Percentiles rank a stretch among this genome's conserved stretches.
These are phyloP conservation scores for Alternaria solani DNA, from an alignment of 2,329 filamentous ascomycete genomes.

Conservation along the genomic window DNA sequence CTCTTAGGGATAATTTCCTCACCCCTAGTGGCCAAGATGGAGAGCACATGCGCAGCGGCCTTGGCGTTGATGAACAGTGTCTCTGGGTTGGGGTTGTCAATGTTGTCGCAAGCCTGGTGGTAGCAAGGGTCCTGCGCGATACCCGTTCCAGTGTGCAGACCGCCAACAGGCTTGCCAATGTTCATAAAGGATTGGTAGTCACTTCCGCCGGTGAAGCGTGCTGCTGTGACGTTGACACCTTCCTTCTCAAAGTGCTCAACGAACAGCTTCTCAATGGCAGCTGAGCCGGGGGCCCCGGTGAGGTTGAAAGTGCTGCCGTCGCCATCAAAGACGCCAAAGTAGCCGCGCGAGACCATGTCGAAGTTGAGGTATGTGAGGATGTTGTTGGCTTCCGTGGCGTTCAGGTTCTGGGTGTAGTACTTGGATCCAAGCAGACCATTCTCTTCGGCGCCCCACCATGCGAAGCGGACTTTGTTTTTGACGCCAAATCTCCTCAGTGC, in stretches of 20 bases:
- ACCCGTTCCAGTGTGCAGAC: conserved; percentile 53
- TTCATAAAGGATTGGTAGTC: conserved; percentile 54
- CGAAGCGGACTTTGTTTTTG: conserved; percentile 54
- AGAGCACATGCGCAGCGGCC: conserved; percentile 48
- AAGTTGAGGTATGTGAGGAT: conserved; percentile 55
- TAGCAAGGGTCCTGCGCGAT: conserved; percentile 52
- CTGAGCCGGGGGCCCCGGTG: conserved; percentile 45
- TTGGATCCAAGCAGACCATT: conserved; percentile 51
- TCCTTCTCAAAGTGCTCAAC: conserved; percentile 47
- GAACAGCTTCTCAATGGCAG: conserved; percentile 48
- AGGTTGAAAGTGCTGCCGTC: conserved; percentile 48
- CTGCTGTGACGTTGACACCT: conserved; percentile 48
- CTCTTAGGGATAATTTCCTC: conserved; percentile 47
- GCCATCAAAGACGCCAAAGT: conserved; percentile 52
- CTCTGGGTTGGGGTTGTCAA: conserved; percentile 49
- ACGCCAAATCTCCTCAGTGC: conserved; percentile 49
- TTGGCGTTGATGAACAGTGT: conserved; percentile 51
- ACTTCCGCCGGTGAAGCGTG: conserved; percentile 51
- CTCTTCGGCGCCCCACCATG: conserved; percentile 53
- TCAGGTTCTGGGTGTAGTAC: conserved; percentile 49
- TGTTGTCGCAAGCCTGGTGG: conserved; percentile 51
- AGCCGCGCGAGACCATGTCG: conserved; percentile 53
- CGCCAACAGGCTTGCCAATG: conserved; percentile 51
- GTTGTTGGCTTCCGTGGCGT: conserved; percentile 43
- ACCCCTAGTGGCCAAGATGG: conserved; percentile 42